Evolutionary conservation across 306 rosid genomes (phyloP), one percentile per base, ranked within the genome.

Genomic region (Datisca glomerata): DNA sequence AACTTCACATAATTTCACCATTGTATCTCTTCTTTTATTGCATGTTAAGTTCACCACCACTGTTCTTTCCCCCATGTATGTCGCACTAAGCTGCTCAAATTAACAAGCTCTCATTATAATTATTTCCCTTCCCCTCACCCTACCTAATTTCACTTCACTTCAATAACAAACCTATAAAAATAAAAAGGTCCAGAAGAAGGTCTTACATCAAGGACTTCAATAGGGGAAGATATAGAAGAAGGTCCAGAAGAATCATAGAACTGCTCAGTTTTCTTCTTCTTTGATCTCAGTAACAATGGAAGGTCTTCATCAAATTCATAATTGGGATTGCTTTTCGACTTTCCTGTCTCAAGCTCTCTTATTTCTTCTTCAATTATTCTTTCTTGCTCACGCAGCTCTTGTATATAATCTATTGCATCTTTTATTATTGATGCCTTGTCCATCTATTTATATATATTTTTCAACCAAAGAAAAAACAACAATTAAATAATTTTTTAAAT

Each of bases 381-480:
- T 41, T 91, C 98, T 52, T 84, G 74, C 8, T 78, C 85, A 16
- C 69, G 93, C 38, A 91, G 70, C 43, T 66, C 76, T 25, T 80
- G 80, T 39, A 91, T 91, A 35, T 91, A 80, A 34, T 73, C 86
- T 34, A 91, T 91, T 0, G 98, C 98, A 46, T 91, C 98, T 57
- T 72, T 91, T 22, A 91, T 75, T 28, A 91, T 80, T 0, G 98
- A 91, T 35, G 98, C 98, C 64, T 91, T 91, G 41, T 91, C 98
- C 98, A 91, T 91, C 98, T 91, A 15, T 28, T 24, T 21, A 12
- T 17, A 9, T 12, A 27, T 4, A 27, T 4, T 27, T 27, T 27
- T 27, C 31, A 27, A 7, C 7, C 4, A 27, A 4, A 4, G 8
- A 34, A 34, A 34, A 12, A n/a, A 31, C 7, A 34, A 34, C 13